Conservation (phyloP, 176 grass and related monocot genomes). For the Ampelocalamus luodianensis region DNA sequence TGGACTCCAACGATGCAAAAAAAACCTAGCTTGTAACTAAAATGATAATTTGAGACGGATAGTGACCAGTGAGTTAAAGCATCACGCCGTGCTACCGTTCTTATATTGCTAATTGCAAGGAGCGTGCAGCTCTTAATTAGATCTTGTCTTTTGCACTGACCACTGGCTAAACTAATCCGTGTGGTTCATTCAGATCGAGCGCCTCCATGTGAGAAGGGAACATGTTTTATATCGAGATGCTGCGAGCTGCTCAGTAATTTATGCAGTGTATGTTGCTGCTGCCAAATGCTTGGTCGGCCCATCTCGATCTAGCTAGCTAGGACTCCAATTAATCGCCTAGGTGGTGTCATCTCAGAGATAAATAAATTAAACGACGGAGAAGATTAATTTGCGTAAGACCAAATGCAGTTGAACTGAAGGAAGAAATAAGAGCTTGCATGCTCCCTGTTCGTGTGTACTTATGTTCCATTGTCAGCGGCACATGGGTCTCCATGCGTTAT, state of each 20-base stretch:
- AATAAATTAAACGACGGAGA: neutral
- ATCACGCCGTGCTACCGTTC: neutral
- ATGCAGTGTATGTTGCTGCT: neutral
- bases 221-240: neutral
- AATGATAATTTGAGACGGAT: neutral
- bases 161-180: neutral
- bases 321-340: neutral
- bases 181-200: constrained; percentile 13
- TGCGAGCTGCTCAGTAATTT: neutral
- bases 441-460: neutral
- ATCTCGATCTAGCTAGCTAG: constrained; percentile 17
- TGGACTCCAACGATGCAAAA: constrained; percentile 37
- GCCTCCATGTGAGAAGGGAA: constrained; percentile 8
- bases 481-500: neutral
- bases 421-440: neutral
- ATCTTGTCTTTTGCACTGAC: neutral
- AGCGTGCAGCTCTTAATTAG: neutral
- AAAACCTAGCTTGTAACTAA: neutral
- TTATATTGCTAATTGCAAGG: neutral
- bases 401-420: neutral
- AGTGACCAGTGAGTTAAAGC: neutral
- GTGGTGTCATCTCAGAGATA: neutral
- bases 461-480: constrained; percentile 11
- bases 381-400: neutral
- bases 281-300: constrained; percentile 9